These are phyloP conservation scores for Leptographium wingfieldii DNA, from an alignment of 2,329 filamentous ascomycete genomes.

Conservation along the genomic window DNA sequence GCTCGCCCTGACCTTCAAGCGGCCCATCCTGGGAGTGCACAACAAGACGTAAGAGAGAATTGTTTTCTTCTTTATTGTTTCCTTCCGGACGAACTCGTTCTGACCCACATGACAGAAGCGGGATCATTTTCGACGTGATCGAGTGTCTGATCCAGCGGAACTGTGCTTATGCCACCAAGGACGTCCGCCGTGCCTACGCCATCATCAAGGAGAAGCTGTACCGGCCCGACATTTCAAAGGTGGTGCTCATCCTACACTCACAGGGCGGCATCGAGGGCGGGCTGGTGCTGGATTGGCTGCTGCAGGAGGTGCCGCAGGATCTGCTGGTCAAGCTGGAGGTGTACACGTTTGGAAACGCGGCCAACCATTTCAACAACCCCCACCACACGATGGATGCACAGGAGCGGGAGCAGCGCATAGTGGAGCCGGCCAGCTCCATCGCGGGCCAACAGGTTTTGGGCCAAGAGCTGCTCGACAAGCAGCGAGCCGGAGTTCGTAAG, in stretches of 20 bases:
- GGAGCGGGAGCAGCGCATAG: slow-evolving; percentile 10
- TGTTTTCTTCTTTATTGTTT: neutral
- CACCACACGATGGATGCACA: slow-evolving; percentile 38
- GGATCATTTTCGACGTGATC: slow-evolving; percentile 63
- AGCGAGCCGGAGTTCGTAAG: neutral
- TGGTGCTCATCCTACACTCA: slow-evolving; percentile 63
- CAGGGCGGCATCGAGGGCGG: slow-evolving; percentile 67
- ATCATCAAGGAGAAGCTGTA: slow-evolving; percentile 52
- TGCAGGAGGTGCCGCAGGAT: slow-evolving; percentile 56
- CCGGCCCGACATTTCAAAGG: slow-evolving; percentile 48
- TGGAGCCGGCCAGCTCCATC: neutral
- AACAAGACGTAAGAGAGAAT: slow-evolving; percentile 45
- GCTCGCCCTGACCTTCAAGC: slow-evolving; percentile 57
- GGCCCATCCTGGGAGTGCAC: slow-evolving; percentile 60
- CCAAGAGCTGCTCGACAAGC: neutral
- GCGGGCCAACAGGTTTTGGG: neutral
- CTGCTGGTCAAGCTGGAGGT: slow-evolving; percentile 59
- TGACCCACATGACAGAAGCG: slow-evolving; percentile 21
- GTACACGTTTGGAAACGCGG: slow-evolving; percentile 66
- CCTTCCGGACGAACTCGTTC: too few relatives aligned
- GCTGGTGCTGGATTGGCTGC: slow-evolving; percentile 62
- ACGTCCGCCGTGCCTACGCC: slow-evolving; percentile 50
- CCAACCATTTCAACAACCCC: slow-evolving; percentile 75
- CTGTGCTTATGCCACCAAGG: slow-evolving; percentile 57
- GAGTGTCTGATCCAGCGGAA: slow-evolving; percentile 69